Evolutionary conservation across 306 rosid genomes (phyloP), one percentile per base, ranked within the genome.

Genomic region (Phaseolus lunatus): DNA sequence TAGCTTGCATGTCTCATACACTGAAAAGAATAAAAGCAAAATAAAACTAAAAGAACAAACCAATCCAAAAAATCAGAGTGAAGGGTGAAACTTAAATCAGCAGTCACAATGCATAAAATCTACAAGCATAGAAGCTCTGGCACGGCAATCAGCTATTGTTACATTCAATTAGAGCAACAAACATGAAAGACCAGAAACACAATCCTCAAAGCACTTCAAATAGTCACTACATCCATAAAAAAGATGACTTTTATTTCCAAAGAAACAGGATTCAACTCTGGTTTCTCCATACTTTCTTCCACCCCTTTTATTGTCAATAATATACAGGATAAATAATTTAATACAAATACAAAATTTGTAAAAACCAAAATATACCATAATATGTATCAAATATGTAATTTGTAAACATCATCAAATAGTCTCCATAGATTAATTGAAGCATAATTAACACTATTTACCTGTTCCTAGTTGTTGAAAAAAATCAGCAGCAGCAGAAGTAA

Each of bases 381-480:
- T 52, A 23, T 56, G 49, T 35, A 53, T 71, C 78, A 22, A 49
- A 67, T 57, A 56, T 65, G 53, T 12, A n/a, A 62, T 33, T 19
- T 45, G 27, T 20, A 59, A 78, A 68, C 62, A 50, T 73, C 49
- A 54, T 78, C 43, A 54, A 83, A 63, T 53, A 76, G 66, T 79
- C 52, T 26, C 43, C 58, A 64, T 41, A 61, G 23, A 59, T 67
- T 22, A 66, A 67, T 41, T 75, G 70, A 67, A 39, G 66, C 77
- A 67, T 20, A 49, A 76, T 33, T 66, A 59, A 50, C 64, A 63
- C 9, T 63, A 83, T 90, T 92, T 74, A 92, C 98, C 98, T 59
- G 96, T 92, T 75, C 96, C 97, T 45, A 95, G 92, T 88, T 95
- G 98, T 76, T 95, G 98, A 78, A 95, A 92, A 90, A 92, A 95